These are phyloP conservation scores for Boletus sp. DNA, from an alignment of 768 basidiomycete species.

Conservation along the genomic window DNA sequence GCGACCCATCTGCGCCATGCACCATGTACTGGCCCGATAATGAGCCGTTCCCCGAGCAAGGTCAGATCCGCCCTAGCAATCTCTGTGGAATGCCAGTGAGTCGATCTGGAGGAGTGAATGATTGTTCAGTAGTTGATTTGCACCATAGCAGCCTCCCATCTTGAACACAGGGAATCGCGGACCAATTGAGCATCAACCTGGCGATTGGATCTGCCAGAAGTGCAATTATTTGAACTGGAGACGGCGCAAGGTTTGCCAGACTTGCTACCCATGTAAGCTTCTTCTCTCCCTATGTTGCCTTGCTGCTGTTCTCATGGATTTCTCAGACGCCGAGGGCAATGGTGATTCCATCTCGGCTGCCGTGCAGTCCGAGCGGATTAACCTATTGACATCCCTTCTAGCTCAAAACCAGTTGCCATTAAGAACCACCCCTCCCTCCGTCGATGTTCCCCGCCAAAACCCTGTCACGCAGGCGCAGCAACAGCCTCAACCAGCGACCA, in stretches of 20 bases:
- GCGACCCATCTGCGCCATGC: conserved; percentile 68
- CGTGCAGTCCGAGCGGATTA: conserved; percentile 83
- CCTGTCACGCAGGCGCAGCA: conserved; percentile 47
- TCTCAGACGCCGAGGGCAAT: conserved; percentile 79
- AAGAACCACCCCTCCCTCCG: conserved; percentile 13
- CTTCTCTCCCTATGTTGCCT: conserved; percentile 9
- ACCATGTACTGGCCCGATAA: conserved; percentile 93
- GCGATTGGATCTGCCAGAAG: conserved; percentile 80
- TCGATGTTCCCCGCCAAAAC: conserved; percentile 38
- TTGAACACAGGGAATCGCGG: conserved; percentile 87
- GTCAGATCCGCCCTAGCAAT: conserved; percentile 67
- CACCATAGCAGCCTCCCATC: conserved; percentile 72
- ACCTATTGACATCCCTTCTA: conserved; percentile 73
- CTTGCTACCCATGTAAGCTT: conserved; percentile 75
- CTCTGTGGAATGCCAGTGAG: conserved; percentile 56
- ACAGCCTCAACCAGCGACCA: conserved; percentile 40
- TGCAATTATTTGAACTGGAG: conserved; percentile 91
- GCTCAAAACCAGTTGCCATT: conserved; percentile 48
- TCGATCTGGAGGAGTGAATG: neutral
- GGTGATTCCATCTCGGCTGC: conserved; percentile 84
- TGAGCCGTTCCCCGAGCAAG: conserved; percentile 76
- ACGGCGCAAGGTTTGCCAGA: conserved; percentile 85
- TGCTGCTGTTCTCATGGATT: conserved; percentile 10
- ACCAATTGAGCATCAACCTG: conserved; percentile 83
- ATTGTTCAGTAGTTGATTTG: conserved; percentile 1